Conservation (phyloP, 2,329 filamentous ascomycete genomes). For the Ophiostoma australiae region DNA sequence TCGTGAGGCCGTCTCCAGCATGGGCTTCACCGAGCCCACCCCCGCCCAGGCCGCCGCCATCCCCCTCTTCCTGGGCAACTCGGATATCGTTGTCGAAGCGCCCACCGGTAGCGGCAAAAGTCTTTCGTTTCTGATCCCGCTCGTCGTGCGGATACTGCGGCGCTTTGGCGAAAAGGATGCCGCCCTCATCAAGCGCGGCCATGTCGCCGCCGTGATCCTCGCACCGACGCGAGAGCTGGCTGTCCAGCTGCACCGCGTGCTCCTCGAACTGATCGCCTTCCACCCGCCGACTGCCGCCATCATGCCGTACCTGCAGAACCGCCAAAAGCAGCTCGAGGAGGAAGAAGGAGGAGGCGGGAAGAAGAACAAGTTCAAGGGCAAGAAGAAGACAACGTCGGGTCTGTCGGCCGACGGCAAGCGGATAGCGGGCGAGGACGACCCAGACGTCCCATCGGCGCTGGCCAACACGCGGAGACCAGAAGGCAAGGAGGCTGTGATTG, state of each 20-base stretch:
- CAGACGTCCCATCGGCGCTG: conserved; percentile 7
- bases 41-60: conserved; percentile 93
- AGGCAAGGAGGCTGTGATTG: conserved; percentile 49
- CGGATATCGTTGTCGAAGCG: conserved; percentile 81
- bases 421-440: conserved; percentile 26
- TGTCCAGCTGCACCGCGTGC: conserved; percentile 79
- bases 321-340: conserved; percentile 29
- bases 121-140: conserved; percentile 71
- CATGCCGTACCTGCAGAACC: conserved; percentile 46
- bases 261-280: conserved; percentile 72
- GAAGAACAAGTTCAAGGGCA: conserved; percentile 46
- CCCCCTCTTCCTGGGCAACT: conserved; percentile 81
- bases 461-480: conserved; percentile 37
- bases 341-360: conserved; percentile 10
- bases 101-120: conserved; percentile 84
- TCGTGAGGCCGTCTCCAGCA: conserved; percentile 72
- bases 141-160: conserved; percentile 75
- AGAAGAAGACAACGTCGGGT: conserved; percentile 15
- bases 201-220: conserved; percentile 85
- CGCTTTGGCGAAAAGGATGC: conserved; percentile 34
- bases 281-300: conserved; percentile 71
- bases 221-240: conserved; percentile 92
- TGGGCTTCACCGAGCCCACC: conserved; percentile 69
- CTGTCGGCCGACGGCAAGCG: conserved; percentile 26
- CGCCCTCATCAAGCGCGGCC: conserved; percentile 76